Percentiles rank a stretch among this genome's conserved stretches.
Evolutionary conservation across 2,329 filamentous ascomycete species (phyloP).

Genomic region (Paecilomyces niveus): DNA sequence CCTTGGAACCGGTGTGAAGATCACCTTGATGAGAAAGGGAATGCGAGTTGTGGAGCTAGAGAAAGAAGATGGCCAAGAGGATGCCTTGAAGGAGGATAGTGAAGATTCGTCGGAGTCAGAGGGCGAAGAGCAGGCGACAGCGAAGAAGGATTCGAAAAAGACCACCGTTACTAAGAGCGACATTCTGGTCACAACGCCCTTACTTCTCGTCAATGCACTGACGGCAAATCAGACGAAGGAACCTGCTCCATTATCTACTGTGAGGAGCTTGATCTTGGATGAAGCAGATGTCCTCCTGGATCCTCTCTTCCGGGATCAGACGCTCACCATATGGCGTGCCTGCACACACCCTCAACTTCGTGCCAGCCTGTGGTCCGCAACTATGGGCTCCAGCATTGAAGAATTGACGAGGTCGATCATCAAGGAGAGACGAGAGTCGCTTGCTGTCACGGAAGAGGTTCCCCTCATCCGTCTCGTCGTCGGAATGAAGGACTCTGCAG

Average conservation of each 20-base stretch:
- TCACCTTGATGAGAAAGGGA: slow-evolving; percentile 77
- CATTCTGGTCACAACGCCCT: slow-evolving; percentile 72
- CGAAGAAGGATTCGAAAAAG: slow-evolving; percentile 22
- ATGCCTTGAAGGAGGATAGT: slow-evolving; percentile 32
- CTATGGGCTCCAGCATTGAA: slow-evolving; percentile 92
- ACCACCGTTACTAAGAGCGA: slow-evolving; percentile 62
- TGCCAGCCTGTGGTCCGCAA: slow-evolving; percentile 88
- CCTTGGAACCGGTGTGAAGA: slow-evolving; percentile 66
- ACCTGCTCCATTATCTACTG: slow-evolving; percentile 52
- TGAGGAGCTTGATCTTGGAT: slow-evolving; percentile 73
- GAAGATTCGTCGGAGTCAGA: slow-evolving; percentile 31
- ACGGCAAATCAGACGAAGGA: slow-evolving; percentile 40
- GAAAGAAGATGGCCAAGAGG: slow-evolving; percentile 28
- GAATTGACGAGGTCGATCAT: slow-evolving; percentile 65
- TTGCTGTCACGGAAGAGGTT: slow-evolving; percentile 29
- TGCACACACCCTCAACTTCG: slow-evolving; percentile 65
- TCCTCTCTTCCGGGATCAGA: slow-evolving; percentile 83
- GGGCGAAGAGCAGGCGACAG: slow-evolving; percentile 24
- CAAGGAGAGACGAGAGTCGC: slow-evolving; percentile 42
- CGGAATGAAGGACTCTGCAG: slow-evolving; percentile 91
- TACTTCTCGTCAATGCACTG: slow-evolving; percentile 70
- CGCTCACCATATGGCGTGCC: slow-evolving; percentile 72
- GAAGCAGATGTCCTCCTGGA: slow-evolving; percentile 95
- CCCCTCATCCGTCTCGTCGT: slow-evolving; percentile 77
- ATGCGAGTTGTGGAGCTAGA: slow-evolving; percentile 58